Evolutionary conservation across 345 rosid species (phyloP), one percentile per base, ranked within the genome.

Genomic region (Salix exigua): DNA sequence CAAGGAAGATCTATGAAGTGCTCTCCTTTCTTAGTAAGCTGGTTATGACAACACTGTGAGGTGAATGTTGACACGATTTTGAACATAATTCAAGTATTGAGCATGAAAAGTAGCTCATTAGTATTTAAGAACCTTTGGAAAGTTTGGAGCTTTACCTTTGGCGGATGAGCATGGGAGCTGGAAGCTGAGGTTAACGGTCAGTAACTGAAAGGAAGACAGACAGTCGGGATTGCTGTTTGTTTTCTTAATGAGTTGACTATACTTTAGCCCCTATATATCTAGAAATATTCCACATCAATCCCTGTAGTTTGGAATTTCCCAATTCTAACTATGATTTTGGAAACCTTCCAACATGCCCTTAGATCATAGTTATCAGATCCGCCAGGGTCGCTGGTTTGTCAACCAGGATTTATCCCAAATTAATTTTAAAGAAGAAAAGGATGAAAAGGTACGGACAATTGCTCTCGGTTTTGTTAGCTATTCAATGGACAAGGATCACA

Each of bases 1-100:
- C 92, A 94, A 4, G 99, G 99, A 31, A 96, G 90, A 78, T 94
- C 98, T 10, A 94, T 30, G 31, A 30, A 28, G 1, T 2, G 30
- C 30, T 28, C 30, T 28, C 30, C 30, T 28, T 28, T 28, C 30
- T 28, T 28, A 28, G 2, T 2, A 28, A 28, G 30, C 30, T 28
- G 30, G 30, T 28, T 28, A 28, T 28, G 30, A 28, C 30, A 28
- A 30, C 31, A 30, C 2, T 30, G 2, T 30, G 31, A 30, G 31
- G 31, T 30, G 31, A 30, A 30, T 30, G 31, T 30, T 30, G 31
- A 30, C 31, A 30, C 31, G 31, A 30, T 30, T 30, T 30, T 30
- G 31, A 30, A 30, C 31, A 30, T 30, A 30, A 30, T 30, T 30
- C 0, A 30, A 30, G 31, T 2, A 30, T 30, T 30, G 31, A 30